Evolutionary conservation across 257 asterid genomes (phyloP).

Genomic region (Solanum medicagineum): DNA sequence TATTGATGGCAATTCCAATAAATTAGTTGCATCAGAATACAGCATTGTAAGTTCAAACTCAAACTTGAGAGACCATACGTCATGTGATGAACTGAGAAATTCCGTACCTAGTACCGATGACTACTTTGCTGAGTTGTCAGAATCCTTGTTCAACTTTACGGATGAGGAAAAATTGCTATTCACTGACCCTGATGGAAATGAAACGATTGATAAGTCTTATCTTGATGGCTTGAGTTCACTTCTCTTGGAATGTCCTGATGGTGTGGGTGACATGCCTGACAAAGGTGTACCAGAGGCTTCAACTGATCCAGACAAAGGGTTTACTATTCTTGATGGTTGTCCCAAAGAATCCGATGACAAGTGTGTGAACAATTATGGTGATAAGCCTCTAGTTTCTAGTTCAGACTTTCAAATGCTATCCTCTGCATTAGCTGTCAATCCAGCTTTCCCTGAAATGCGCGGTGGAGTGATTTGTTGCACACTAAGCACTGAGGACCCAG

Average conservation of each 20-base stretch:
- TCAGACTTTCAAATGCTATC: slow-evolving; percentile 23
- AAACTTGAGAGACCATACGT: slow-evolving; percentile 7
- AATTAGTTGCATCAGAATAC: slow-evolving; percentile 5
- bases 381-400: slow-evolving; percentile 1
- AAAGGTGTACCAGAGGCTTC: slow-evolving; percentile 9
- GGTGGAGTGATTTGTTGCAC: slow-evolving; percentile 66
- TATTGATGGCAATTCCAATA: slow-evolving; percentile 6
- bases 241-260: slow-evolving; percentile 43
- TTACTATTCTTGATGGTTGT: slow-evolving; percentile 3
- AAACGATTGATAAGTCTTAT: slow-evolving; percentile 31
- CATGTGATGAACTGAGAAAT: slow-evolving; percentile 4
- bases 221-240: slow-evolving; percentile 39
- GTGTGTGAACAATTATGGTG: slow-evolving; percentile 10
- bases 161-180: slow-evolving; percentile 33
- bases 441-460: slow-evolving; percentile 38
- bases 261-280: slow-evolving; percentile 9
- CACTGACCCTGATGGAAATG: slow-evolving; percentile 27
- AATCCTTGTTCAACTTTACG: slow-evolving; percentile 26
- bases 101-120: slow-evolving; percentile 29
- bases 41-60: slow-evolving; percentile 3
- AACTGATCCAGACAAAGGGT: slow-evolving; percentile 15
- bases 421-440: slow-evolving; percentile 18
- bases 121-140: slow-evolving; percentile 22
- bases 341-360: slow-evolving; percentile 2
- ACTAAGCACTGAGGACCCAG: slow-evolving; percentile 59